Percentiles rank a stretch among this genome's conserved stretches.
Conservation (phyloP, 176 grass and related monocot species). For the Cenchrus fungigraminus region DNA sequence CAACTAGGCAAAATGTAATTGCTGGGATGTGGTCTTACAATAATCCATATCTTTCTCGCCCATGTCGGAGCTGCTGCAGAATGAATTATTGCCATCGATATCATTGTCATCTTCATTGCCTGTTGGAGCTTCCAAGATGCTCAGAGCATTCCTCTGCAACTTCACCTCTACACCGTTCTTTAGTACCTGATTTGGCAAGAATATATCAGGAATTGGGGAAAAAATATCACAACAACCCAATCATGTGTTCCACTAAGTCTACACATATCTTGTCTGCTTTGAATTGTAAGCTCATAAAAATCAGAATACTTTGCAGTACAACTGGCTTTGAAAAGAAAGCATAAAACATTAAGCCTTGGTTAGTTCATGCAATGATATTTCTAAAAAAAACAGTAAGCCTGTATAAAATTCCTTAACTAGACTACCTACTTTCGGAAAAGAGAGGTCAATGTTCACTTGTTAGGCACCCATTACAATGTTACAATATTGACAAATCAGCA, state of each 20-base stretch:
- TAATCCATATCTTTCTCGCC: constrained; percentile 70
- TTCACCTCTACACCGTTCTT: constrained; percentile 92
- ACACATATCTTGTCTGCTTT: constrained; percentile 7
- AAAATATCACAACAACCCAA: neutral
- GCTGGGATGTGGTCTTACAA: constrained; percentile 45
- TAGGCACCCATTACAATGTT: neutral
- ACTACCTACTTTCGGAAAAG: neutral
- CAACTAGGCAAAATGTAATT: neutral
- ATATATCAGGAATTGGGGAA: constrained; percentile 1
- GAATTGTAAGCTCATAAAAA: neutral
- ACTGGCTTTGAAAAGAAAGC: neutral
- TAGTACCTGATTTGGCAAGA: constrained; percentile 54
- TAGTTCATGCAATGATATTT: neutral
- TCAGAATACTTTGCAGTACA: neutral
- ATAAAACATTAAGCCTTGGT: neutral
- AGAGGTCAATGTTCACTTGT: neutral
- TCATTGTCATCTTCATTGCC: constrained; percentile 57
- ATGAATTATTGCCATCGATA: constrained; percentile 58
- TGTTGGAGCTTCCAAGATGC: constrained; percentile 81
- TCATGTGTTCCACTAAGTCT: neutral
- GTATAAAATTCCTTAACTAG: neutral
- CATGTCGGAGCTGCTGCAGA: constrained; percentile 76
- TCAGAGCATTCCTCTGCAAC: constrained; percentile 84
- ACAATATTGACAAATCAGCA: neutral
- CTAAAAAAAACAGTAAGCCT: neutral